Percentiles rank a stretch among this genome's conserved stretches.
Conservation (phyloP, 2,329 filamentous ascomycete species). For the Chalaropsis thielavioides region DNA sequence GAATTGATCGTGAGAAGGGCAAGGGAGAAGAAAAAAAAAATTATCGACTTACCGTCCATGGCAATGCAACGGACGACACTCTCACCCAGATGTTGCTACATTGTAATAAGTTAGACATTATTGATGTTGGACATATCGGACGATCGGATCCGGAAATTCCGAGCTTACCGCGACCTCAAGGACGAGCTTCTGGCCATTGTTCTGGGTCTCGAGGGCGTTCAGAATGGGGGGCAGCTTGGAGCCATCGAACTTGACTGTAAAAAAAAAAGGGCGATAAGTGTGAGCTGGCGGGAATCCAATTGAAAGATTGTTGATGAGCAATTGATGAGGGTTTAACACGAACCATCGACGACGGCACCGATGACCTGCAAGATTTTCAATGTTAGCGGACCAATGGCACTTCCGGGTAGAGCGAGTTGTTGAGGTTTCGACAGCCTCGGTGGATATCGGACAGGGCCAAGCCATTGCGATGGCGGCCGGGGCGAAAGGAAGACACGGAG, state of each 20-base stretch:
- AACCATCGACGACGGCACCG: conserved; percentile 97
- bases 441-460: conserved; percentile 4
- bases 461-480: conserved; percentile 3
- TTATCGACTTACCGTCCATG: conserved; percentile 75
- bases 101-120: conserved; percentile 9
- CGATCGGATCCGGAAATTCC: conserved; percentile 14
- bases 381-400: conserved; percentile 23
- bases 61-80: conserved; percentile 99
- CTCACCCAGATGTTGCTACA: conserved; percentile 96
- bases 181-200: conserved; percentile 86
- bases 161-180: conserved; percentile 82
- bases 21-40: neutral
- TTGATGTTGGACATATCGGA: conserved; percentile 17
- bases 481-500: neutral
- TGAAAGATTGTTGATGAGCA: conserved; percentile 5
- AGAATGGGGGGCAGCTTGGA: conserved; percentile 92
- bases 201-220: conserved; percentile 84
- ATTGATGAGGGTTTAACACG: conserved; percentile 28
- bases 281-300: conserved; percentile 15
- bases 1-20: neutral
- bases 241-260: conserved; percentile 85
- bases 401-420: neutral
- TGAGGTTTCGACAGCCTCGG: neutral
- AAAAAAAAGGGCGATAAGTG: conserved; percentile 19
- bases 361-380: conserved; percentile 70